Percentiles rank a stretch among this genome's conserved stretches.
These are phyloP conservation scores for Pseudocercospora macadamiae DNA, from an alignment of 2,329 filamentous ascomycete genomes.

Conservation along the genomic window DNA sequence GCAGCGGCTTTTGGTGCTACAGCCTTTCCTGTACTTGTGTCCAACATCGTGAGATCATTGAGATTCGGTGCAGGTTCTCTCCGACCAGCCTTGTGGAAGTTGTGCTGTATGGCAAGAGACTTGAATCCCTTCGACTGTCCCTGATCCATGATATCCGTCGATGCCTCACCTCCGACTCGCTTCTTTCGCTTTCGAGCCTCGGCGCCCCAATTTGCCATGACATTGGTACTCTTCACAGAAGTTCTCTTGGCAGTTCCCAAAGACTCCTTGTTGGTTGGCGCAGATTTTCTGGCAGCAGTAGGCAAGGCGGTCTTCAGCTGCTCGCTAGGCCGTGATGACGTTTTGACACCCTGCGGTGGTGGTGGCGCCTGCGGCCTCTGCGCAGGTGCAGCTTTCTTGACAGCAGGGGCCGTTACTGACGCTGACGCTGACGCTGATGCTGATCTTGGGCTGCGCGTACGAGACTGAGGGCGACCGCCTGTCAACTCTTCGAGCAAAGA, in stretches of 20 bases:
- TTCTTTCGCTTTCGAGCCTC: constrained; percentile 20
- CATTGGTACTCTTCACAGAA: constrained; percentile 9
- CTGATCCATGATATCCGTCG: constrained; percentile 23
- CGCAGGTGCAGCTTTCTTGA: constrained; percentile 4
- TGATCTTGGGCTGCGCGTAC: too few relatives aligned
- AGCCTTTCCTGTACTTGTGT: constrained; percentile 35
- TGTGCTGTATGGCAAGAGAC: constrained; percentile 27
- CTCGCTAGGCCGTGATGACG: background rate
- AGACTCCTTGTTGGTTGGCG: constrained; percentile 3
- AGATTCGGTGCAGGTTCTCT: constrained; percentile 36
- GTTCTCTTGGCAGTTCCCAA: constrained; percentile 7
- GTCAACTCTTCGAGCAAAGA: constrained; percentile 18
- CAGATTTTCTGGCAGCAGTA: constrained; percentile 22
- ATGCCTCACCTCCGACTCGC: constrained; percentile 27
- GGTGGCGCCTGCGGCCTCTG: background rate
- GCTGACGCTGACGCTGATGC: background rate
- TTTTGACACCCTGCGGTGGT: background rate
- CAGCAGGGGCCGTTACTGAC: background rate
- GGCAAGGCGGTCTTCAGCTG: background rate
- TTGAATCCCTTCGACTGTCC: constrained; percentile 23
- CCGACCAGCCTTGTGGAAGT: constrained; percentile 27
- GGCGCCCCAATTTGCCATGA: constrained; percentile 22
- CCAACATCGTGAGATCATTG: constrained; percentile 31
- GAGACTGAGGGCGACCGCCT: too few relatives aligned
- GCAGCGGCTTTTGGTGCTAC: background rate